Conservation (phyloP, 257 asterid species). For the Vinca minor region DNA sequence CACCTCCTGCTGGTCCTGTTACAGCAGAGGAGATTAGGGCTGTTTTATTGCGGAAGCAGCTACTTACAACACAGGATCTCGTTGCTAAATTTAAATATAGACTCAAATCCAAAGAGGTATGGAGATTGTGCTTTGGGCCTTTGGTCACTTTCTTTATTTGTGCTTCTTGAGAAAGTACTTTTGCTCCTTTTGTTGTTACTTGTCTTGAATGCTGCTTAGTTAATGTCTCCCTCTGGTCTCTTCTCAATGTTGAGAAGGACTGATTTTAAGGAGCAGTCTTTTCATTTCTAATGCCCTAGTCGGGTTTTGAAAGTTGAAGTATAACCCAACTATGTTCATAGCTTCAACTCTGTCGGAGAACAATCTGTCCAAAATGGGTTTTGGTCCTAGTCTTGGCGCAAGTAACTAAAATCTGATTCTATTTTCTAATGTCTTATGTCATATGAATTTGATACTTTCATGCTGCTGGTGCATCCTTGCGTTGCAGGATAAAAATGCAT, state of each 20-base stretch:
- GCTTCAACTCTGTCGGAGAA: neutral
- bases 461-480: neutral
- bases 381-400: no score
- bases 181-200: no score
- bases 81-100: slow-evolving; percentile 83
- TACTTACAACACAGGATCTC: slow-evolving; percentile 85
- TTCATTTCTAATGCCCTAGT: neutral
- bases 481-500: slow-evolving; percentile 79
- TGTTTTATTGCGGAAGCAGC: slow-evolving; percentile 52
- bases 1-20: slow-evolving; percentile 62
- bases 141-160: no score
- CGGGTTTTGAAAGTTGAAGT: neutral
- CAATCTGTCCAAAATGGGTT: no score
- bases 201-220: no score
- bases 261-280: neutral
- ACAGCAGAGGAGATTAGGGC: slow-evolving; percentile 88
- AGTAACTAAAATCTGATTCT: neutral
- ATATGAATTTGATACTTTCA: neutral
- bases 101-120: slow-evolving; percentile 73
- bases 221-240: no score
- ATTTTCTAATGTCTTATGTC: neutral
- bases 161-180: no score
- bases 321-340: neutral
- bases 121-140: neutral
- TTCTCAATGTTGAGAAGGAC: no score